Conservation (phyloP, 169 alveolate species). For the Nephromyces sp. region DNA sequence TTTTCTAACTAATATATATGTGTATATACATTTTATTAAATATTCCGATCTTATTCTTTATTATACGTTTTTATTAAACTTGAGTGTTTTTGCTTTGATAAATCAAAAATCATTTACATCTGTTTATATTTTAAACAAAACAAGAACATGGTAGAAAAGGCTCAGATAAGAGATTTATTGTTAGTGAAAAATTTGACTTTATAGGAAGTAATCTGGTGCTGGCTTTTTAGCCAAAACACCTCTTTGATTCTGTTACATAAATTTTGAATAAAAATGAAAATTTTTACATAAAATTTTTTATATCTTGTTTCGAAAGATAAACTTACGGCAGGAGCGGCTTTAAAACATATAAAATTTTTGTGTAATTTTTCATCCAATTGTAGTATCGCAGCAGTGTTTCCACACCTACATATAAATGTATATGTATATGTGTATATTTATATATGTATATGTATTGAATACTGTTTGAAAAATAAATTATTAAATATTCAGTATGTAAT, state of each 20-base stretch:
- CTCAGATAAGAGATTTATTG: too few species aligned
- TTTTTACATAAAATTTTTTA: not conserved
- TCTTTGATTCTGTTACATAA: slow-evolving; percentile 49
- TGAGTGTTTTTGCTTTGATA: too few species aligned
- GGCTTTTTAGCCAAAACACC: slow-evolving; percentile 69
- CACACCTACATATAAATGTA: slow-evolving; percentile 65
- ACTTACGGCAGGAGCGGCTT: slow-evolving; percentile 62
- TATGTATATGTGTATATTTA: too few species aligned
- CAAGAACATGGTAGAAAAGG: too few species aligned
- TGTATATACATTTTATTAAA: too few species aligned
- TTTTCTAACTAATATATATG: too few species aligned
- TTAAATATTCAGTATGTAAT: not conserved
- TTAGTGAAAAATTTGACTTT: too few species aligned
- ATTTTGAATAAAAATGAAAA: not conserved
- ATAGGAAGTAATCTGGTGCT: slow-evolving; percentile 72
- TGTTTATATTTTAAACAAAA: too few species aligned
- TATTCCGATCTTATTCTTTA: too few species aligned
- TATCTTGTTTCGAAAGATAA: not conserved
- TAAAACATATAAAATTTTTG: slow-evolving; percentile 62
- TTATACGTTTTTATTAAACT: too few species aligned
- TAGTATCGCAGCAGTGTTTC: slow-evolving; percentile 78
- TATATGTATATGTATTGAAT: too few species aligned
- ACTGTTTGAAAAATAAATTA: not conserved
- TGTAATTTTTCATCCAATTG: slow-evolving; percentile 76
- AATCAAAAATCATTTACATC: too few species aligned